These are phyloP conservation scores for Pichia heedii DNA, from an alignment of 805 yeast genomes.

Conservation along the genomic window DNA sequence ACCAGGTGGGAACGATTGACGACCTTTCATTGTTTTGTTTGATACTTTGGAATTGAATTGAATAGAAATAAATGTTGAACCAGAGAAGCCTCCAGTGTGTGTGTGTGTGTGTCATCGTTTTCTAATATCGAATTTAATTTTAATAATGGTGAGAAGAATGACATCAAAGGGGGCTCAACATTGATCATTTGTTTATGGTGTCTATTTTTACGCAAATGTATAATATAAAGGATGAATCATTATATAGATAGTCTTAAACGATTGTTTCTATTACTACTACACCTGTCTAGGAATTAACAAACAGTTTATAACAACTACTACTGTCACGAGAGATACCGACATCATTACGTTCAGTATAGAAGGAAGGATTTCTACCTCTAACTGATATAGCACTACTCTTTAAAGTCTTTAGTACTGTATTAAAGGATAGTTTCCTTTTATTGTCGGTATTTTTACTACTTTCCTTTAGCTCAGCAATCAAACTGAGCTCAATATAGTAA, in stretches of 20 bases:
- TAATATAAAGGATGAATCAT: no score
- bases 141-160: no score
- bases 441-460: neutral
- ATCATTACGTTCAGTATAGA: slow-evolving; percentile 45
- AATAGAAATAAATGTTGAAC: neutral
- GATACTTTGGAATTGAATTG: neutral
- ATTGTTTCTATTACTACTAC: no score
- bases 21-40: slow-evolving; percentile 1
- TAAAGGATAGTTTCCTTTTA: neutral
- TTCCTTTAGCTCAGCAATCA: slow-evolving; percentile 7
- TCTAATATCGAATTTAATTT: no score
- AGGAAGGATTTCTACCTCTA: slow-evolving; percentile 55
- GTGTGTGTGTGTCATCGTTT: no score
- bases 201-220: no score
- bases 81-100: neutral
- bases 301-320: neutral
- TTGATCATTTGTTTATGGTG: no score
- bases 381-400: slow-evolving; percentile 42
- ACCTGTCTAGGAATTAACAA: neutral
- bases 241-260: no score
- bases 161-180: neutral
- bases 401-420: slow-evolving; percentile 6
- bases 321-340: slow-evolving; percentile 26
- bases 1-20: slow-evolving; percentile 21
- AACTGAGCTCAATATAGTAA: slow-evolving; percentile 26